Percentiles rank a stretch among this genome's conserved stretches.
phyloP scores from a whole-genome alignment of 2,329 filamentous ascomycete genomes.

The Pyrenophora seminiperda region DNA sequence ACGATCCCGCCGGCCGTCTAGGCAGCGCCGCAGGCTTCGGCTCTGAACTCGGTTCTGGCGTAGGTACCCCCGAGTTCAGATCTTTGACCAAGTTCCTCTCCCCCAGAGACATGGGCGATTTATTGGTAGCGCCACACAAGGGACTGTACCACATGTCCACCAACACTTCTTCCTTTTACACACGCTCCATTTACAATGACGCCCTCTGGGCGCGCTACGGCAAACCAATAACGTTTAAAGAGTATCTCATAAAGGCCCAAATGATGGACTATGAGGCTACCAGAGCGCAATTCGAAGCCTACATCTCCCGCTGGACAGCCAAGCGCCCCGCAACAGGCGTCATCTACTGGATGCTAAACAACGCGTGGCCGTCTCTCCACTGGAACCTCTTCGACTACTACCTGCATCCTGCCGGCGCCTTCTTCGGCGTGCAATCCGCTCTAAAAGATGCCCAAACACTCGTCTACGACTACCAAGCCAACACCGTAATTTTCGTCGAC shows the following conservation, averaged over 20 bases:
- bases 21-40: slow-evolving; percentile 68
- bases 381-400: slow-evolving; percentile 71
- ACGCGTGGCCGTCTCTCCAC: slow-evolving; percentile 68
- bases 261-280: slow-evolving; percentile 69
- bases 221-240: slow-evolving; percentile 56
- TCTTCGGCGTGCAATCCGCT: slow-evolving; percentile 63
- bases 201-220: slow-evolving; percentile 61
- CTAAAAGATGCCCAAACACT: slow-evolving; percentile 56
- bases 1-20: slow-evolving; percentile 54
- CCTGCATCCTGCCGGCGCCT: slow-evolving; percentile 62
- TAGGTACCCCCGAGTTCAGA: slow-evolving; percentile 64
- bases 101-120: slow-evolving; percentile 56
- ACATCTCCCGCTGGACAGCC: slow-evolving; percentile 57
- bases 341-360: slow-evolving; percentile 72
- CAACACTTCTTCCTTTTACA: slow-evolving; percentile 60
- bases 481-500: slow-evolving; percentile 60
- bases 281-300: slow-evolving; percentile 64
- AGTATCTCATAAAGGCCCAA: slow-evolving; percentile 65
- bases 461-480: slow-evolving; percentile 59
- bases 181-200: slow-evolving; percentile 63
- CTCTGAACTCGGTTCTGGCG: slow-evolving; percentile 65
- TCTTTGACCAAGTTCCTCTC: slow-evolving; percentile 62
- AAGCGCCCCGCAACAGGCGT: slow-evolving; percentile 62
- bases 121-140: slow-evolving; percentile 62
- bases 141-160: slow-evolving; percentile 66